Base-by-base conservation (phyloP, 305 asterid genomes). In the Nicotiana rustica region DNA sequence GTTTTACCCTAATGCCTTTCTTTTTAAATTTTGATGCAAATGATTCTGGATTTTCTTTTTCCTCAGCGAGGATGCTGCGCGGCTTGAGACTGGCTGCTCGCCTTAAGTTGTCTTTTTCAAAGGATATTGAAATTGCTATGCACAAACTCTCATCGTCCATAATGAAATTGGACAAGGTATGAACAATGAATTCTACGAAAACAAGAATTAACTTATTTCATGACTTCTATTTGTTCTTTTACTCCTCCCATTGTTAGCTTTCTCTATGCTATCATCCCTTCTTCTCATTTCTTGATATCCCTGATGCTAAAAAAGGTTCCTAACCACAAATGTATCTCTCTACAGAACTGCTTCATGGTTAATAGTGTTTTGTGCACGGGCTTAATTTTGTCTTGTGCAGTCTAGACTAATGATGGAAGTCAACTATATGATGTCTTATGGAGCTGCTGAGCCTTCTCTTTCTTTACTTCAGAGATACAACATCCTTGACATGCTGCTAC, bases 31-130 rank as follows among this genome's bases (percentile, higher is more conserved):
- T 75, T 49, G 5, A 52, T 75, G 47, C 15, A 70, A 31, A 55
- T 81, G 57, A 71, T 56, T 25, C 65, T 52, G 25, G 33, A 15
- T 73, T 61, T 66, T 18, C n/a, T 21, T 62, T 62, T 15, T 62
- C 52, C 84, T 81, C 94, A 96, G 99, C 98, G 73, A 94, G 99
- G 88, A 96, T 96, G 83, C 85, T 96, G 89, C 97, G 99, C 71
- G 98, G 97, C 82, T 79, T 96, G 87, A 93, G 99, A 89, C 92
- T 96, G 64, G 98, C 99, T 75, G 99, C 97, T 85, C 98, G 99
- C 84, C 97, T 96, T 78, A 86, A 86, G 87, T 86, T 96, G 70
- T 88, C 97, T 35, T 88, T 96, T 87, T 85, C 97, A 41, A 82
- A 89, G 84, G 99, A 94, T 86, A 84, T 90, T 18, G 98, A 90